These are phyloP conservation scores for Chaetomium tenue DNA, from an alignment of 495 filamentous ascomycete genomes.

Conservation along the genomic window DNA sequence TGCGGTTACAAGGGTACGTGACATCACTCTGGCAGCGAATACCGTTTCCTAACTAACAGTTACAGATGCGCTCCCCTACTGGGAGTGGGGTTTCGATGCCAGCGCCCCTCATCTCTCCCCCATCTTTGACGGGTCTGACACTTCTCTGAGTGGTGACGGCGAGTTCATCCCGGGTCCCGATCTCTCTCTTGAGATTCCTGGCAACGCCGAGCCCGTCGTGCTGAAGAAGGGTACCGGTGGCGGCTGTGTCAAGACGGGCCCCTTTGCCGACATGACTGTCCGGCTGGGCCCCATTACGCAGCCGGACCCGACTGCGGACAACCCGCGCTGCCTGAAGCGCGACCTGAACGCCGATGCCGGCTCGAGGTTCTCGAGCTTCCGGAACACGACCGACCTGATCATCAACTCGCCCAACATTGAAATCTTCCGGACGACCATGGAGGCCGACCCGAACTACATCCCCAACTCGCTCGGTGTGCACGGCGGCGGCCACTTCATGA, in stretches of 20 bases:
- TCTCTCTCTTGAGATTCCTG: conserved; percentile 22
- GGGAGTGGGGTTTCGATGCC: conserved; percentile 62
- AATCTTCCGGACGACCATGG: conserved; percentile 49
- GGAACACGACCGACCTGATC: conserved; percentile 46
- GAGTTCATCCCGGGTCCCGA: conserved; percentile 36
- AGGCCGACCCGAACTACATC: conserved; percentile 49
- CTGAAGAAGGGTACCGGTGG: conserved; percentile 57
- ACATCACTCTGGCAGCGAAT: not conserved
- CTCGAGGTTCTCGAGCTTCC: conserved; percentile 38
- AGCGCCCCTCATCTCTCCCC: conserved; percentile 51
- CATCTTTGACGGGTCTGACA: conserved; percentile 61
- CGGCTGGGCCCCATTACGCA: conserved; percentile 54
- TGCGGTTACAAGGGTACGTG: conserved; percentile 62
- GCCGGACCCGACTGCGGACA: conserved; percentile 37
- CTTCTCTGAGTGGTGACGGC: conserved; percentile 62
- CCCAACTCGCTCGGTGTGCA: conserved; percentile 54
- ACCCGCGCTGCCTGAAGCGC: conserved; percentile 64
- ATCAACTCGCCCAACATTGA: conserved; percentile 45
- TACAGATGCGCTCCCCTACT: conserved; percentile 47
- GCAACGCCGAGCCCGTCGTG: conserved; percentile 6
- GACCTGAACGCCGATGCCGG: conserved; percentile 56
- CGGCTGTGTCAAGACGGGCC: conserved; percentile 62
- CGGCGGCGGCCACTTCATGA: conserved; percentile 58
- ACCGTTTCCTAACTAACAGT: not conserved
- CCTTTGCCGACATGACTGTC: conserved; percentile 52